Conservation (phyloP, 192 early-diverging fungal species). For the Entomortierella chlamydospora region DNA sequence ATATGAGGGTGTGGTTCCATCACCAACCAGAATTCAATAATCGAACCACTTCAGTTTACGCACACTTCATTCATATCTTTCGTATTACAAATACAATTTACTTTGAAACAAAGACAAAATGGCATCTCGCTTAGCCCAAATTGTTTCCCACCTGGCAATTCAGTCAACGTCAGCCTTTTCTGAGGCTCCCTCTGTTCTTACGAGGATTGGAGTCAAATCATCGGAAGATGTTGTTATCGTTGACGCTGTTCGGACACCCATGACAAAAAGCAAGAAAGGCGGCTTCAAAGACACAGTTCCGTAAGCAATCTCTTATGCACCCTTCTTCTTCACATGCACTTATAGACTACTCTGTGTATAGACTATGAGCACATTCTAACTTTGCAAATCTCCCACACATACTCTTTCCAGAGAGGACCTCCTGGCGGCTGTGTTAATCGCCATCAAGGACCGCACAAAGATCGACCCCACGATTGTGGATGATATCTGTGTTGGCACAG, state of each 20-base stretch:
- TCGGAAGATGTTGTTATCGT: conserved; percentile 87
- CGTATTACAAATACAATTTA: no score
- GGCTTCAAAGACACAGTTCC: conserved; percentile 83
- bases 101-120: background rate
- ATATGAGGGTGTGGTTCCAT: no score
- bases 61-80: no score
- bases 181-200: background rate
- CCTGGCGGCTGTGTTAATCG: conserved; percentile 80
- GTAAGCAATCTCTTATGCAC: conserved; percentile 19
- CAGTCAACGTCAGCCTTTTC: background rate
- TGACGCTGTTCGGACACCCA: conserved; percentile 77
- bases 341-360: no score
- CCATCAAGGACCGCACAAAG: conserved; percentile 75
- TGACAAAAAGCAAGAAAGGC: conserved; percentile 79
- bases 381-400: background rate
- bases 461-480: conserved; percentile 88
- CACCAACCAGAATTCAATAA: no score
- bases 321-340: background rate
- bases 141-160: background rate
- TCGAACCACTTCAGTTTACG: no score
- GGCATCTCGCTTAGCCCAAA: conserved; percentile 6
- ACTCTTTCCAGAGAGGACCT: conserved; percentile 65
- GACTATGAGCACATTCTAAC: no score
- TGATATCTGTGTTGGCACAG: conserved; percentile 93
- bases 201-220: conserved; percentile 65